phyloP scores from a whole-genome alignment of 2,329 filamentous ascomycete species.

The Nigrospora sphaerica region DNA sequence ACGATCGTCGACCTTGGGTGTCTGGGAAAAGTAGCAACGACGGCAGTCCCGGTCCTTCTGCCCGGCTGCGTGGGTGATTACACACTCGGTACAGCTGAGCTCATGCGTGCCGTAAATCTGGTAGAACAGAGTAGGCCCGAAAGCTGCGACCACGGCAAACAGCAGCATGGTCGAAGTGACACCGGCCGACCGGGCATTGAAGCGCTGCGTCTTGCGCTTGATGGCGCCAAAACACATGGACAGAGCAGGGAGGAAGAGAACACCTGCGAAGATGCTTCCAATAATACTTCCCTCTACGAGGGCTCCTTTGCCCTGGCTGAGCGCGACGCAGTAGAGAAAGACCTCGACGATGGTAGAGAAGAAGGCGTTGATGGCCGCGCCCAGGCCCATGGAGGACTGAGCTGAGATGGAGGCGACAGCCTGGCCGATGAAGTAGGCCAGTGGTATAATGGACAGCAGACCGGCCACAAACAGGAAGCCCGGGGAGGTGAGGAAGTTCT shows the following conservation, averaged over 20 bases:
- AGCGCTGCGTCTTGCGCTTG: slow-evolving; percentile 95
- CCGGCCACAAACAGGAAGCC: slow-evolving; percentile 81
- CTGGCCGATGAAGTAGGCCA: slow-evolving; percentile 98
- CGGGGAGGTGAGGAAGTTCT: slow-evolving; percentile 70
- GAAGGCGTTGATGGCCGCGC: slow-evolving; percentile 94
- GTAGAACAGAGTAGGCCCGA: slow-evolving; percentile 94
- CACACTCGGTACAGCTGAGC: slow-evolving; percentile 69
- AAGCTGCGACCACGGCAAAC: slow-evolving; percentile 91
- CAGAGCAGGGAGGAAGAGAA: slow-evolving; percentile 86
- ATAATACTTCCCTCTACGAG: slow-evolving; percentile 96
- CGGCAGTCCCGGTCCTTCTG: slow-evolving; percentile 64
- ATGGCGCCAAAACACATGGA: slow-evolving; percentile 99
- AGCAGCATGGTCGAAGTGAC: slow-evolving; percentile 97
- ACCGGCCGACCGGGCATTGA: slow-evolving; percentile 93
- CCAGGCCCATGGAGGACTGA: slow-evolving; percentile 96
- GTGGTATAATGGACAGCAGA: slow-evolving; percentile 85
- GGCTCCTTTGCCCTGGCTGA: slow-evolving; percentile 85
- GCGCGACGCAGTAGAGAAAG: slow-evolving; percentile 90
- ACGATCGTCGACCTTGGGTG: slow-evolving; percentile 72
- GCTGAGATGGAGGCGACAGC: slow-evolving; percentile 97
- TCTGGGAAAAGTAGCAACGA: slow-evolving; percentile 89
- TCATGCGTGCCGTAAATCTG: slow-evolving; percentile 98
- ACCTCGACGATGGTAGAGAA: slow-evolving; percentile 98
- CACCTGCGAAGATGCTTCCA: slow-evolving; percentile 94
- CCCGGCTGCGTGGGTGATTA: slow-evolving; percentile 36